These are phyloP conservation scores for Penicillium waksmanii DNA, from an alignment of 495 filamentous ascomycete genomes.

Conservation along the genomic window DNA sequence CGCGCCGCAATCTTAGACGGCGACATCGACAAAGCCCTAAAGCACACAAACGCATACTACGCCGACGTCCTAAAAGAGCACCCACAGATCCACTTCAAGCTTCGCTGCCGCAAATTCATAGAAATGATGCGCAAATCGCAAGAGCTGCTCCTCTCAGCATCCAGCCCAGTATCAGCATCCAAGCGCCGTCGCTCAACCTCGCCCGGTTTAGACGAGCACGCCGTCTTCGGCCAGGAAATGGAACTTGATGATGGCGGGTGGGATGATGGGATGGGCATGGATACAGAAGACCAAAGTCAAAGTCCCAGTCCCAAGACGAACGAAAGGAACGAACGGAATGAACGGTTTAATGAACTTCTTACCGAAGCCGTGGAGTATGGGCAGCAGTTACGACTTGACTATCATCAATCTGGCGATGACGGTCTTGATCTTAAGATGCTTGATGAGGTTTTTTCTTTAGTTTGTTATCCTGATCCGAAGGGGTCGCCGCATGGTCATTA, in stretches of 20 bases:
- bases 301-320: constrained; percentile 24
- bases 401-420: constrained; percentile 63
- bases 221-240: constrained; percentile 70
- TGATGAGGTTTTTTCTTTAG: constrained; percentile 83
- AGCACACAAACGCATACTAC: constrained; percentile 78
- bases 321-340: constrained; percentile 34
- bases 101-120: constrained; percentile 89
- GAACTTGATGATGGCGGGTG: constrained; percentile 75
- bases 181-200: constrained; percentile 40
- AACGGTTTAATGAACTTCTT: constrained; percentile 59
- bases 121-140: constrained; percentile 90
- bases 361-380: constrained; percentile 80
- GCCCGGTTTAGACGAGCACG: constrained; percentile 44
- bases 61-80: constrained; percentile 81
- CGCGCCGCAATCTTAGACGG: constrained; percentile 88
- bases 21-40: constrained; percentile 87
- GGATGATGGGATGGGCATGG: constrained; percentile 44
- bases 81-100: constrained; percentile 85
- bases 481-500: constrained; percentile 75
- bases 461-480: constrained; percentile 83
- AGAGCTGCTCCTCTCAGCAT: constrained; percentile 53
- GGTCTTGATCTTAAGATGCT: constrained; percentile 74
- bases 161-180: constrained; percentile 18
- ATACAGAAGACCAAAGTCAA: constrained; percentile 61
- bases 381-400: constrained; percentile 75